Evolutionary conservation across 2,329 filamentous ascomycete species (phyloP), one percentile per base, ranked within the genome.

Genomic region (Claviceps quebecensis): DNA sequence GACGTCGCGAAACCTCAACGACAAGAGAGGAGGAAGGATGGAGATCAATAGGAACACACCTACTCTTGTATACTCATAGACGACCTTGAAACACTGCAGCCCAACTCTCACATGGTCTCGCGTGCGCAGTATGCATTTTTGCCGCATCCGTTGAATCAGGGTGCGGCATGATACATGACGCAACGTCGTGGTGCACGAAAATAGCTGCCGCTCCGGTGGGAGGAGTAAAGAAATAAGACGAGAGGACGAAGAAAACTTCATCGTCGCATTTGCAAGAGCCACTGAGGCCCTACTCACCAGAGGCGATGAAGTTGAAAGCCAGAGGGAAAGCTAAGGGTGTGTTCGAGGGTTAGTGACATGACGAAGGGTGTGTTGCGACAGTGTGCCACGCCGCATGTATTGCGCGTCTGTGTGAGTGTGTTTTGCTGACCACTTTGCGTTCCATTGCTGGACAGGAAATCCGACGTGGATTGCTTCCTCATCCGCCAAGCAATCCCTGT

Each of bases 271-370:
- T 48, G 22, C 37, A 9, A 47, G 37, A 47, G 43, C 38, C 49
- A 13, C n/a, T 36, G 17, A 16, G n/a, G 44, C 49, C 26, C 68
- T 69, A 91, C 87, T 91, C 81, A 93, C 87, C 86, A 73, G 86
- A 87, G 67, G 87, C 87, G 72, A 93, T 86, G 73, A 93, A 93
- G 72, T 93, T 93, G 65, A 93, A 75, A 67, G 87, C 86, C 68
- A 93, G 72, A 60, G 87, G 87, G 57, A 88, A 71, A 58, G 84
- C 87, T 93, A 61, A 7, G 29, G 8, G 8, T 23, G 6, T 13
- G 16, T 13, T 11, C 47, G 54, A 59, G 56, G 50, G 45, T 49
- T 16, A 55, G 45, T 14, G 19, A 38, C 29, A 51, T 23, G 2
- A 41, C 17, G 38, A 16, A 13, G 3, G 5, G 22, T n/a, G 19